Evolutionary conservation across 176 grass and related monocot genomes (phyloP).

Genomic region (Carex myosuroides): DNA sequence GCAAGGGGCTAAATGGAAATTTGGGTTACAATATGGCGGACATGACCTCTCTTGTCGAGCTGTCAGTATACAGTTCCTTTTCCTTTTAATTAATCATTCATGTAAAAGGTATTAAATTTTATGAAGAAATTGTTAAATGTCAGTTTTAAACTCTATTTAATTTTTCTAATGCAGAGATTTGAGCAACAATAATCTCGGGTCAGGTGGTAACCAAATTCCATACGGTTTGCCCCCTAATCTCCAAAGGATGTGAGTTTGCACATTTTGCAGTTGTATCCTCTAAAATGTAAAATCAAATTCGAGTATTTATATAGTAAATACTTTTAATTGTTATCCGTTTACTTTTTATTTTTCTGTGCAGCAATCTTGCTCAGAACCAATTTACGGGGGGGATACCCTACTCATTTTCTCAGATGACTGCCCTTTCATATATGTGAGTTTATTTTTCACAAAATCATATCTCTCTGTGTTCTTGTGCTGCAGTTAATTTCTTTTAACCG

Average conservation of each 20-base stretch:
- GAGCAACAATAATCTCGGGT: conserved; percentile 84
- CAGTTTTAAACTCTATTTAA: conserved; percentile 6
- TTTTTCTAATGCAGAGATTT: conserved; percentile 42
- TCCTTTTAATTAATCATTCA: background rate
- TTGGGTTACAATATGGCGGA: conserved; percentile 75
- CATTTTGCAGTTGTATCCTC: background rate
- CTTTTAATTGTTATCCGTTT: background rate
- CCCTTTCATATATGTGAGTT: conserved; percentile 70
- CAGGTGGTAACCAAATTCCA: conserved; percentile 36
- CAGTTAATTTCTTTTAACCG: background rate
- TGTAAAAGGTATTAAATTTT: background rate
- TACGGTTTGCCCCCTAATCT: conserved; percentile 84
- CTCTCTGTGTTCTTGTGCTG: background rate
- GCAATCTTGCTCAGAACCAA: conserved; percentile 68
- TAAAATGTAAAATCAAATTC: background rate
- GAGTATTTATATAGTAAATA: background rate
- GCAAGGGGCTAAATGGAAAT: conserved; percentile 52
- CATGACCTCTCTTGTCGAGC: conserved; percentile 50
- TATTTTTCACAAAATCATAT: background rate
- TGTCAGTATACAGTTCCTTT: conserved; percentile 46
- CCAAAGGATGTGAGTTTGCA: conserved; percentile 58
- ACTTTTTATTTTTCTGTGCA: conserved; percentile 24
- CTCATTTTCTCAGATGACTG: conserved; percentile 47
- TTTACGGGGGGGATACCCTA: conserved; percentile 59
- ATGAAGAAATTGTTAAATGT: background rate